Base-by-base conservation (phyloP, 2,329 filamentous ascomycete species). In the Acrodontium crateriforme region DNA sequence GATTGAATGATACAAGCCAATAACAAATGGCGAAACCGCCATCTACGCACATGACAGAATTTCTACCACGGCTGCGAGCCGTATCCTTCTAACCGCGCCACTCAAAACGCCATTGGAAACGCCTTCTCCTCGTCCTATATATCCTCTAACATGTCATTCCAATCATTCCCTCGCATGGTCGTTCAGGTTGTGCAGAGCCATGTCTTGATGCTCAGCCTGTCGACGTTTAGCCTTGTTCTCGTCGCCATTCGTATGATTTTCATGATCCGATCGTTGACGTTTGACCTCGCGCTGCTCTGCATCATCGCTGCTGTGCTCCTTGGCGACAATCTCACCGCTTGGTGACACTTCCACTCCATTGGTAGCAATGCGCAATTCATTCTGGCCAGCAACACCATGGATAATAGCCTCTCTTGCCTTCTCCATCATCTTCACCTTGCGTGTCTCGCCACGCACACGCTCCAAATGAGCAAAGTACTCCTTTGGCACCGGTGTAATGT, bases 381-480 rank as follows among this genome's bases (percentile, higher is more conserved):
- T 60, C 29, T 69, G 60, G 32, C 65, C 68, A 22, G 74, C 74
- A 18, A 66, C 59, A 8, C 74, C 74, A 26, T 71, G 61, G n/a
- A 71, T 53, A 10, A 79, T 69, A 4, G 73, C 73, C 38, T 74
- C 64, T 40, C 73, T 65, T 3, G 74, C 75, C 24, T 62, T 67
- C 42, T 77, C 69, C 38, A 78, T 55, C 11, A 73, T 65, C 53
- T 79, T 79, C 38, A 70, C 51, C 54, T 78, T 78, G 37, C 67
- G 63, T 37, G 70, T 76, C 52, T 81, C 74, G 25, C 77, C 78
- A 29, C 81, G 67, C 11, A 84, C 56, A 33, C 67, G 61, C 54
- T 81, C 76, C 4, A 91, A 63, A 45, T 83, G 80, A 40, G 81
- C 72, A 42, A 94, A 89, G 58, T 94, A 94, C 19, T 69, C 74